These are phyloP conservation scores for Beauveria sp. DNA, from an alignment of 2,329 filamentous ascomycete genomes.

Conservation along the genomic window DNA sequence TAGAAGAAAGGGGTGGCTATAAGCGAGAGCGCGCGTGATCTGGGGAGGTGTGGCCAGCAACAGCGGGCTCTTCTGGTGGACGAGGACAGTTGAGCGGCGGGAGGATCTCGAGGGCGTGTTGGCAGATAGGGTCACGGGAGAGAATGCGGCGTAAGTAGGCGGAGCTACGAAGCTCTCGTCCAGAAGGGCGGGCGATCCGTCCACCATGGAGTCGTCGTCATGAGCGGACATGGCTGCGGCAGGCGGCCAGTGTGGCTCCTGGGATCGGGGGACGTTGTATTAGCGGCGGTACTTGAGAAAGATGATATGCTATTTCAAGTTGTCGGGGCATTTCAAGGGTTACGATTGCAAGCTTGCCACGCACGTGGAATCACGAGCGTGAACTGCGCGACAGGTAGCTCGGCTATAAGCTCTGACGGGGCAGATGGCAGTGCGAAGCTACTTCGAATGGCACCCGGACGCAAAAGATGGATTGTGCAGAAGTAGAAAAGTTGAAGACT, in stretches of 20 bases:
- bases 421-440: neutral
- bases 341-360: neutral
- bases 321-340: neutral
- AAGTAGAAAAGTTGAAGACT: neutral
- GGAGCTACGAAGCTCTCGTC: conserved; percentile 25
- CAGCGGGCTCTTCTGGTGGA: conserved; percentile 92
- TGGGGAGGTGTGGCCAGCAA: conserved; percentile 90
- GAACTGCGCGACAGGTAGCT: neutral
- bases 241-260: conserved; percentile 10
- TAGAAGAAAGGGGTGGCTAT: conserved; percentile 89
- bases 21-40: conserved; percentile 86
- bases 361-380: neutral
- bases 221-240: conserved; percentile 17
- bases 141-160: conserved; percentile 84
- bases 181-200: conserved; percentile 21
- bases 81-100: conserved; percentile 82
- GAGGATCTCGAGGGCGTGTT: conserved; percentile 52
- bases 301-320: neutral
- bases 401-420: neutral
- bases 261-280: neutral
- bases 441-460: neutral
- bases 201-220: conserved; percentile 21
- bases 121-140: conserved; percentile 69
- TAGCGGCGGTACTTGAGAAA: neutral
- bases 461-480: neutral